phyloP scores from a whole-genome alignment of 345 rosid species.

The Cardamine chenopodiifolia region DNA sequence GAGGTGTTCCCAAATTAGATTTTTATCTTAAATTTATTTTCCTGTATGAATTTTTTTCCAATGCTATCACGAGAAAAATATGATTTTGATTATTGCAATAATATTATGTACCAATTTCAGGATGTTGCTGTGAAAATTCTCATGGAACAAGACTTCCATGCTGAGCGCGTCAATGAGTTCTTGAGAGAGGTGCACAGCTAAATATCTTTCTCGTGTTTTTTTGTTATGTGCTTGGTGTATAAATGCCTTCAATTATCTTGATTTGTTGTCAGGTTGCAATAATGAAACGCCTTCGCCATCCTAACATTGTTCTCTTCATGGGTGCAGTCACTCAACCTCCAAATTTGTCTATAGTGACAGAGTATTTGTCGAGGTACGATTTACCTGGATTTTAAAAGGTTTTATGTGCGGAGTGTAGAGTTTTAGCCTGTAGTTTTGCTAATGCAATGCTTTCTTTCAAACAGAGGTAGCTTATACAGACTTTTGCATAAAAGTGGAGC shows the following conservation, averaged over 20 bases:
- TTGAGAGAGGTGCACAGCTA: constrained; percentile 76
- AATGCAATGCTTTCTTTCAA: constrained; percentile 37
- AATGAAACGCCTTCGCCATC: constrained; percentile 98
- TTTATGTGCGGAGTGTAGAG: neutral
- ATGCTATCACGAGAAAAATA: neutral
- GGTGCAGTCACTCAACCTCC: constrained; percentile 99
- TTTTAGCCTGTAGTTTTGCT: constrained; percentile 3
- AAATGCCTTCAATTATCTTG: constrained; percentile 33
- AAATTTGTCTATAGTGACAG: constrained; percentile 95
- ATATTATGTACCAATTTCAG: constrained; percentile 47
- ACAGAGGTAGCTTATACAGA: constrained; percentile 96
- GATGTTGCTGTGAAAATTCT: constrained; percentile 99
- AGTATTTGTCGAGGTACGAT: constrained; percentile 87
- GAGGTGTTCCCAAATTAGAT: neutral
- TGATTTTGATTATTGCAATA: constrained; percentile 7
- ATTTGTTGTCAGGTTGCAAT: constrained; percentile 73
- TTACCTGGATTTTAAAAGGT: constrained; percentile 13
- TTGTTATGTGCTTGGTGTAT: constrained; percentile 1
- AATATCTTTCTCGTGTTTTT: constrained; percentile 6
- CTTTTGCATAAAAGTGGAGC: constrained; percentile 91
- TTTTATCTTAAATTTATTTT: neutral
- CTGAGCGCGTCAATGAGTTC: constrained; percentile 86
- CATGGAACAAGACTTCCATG: constrained; percentile 97
- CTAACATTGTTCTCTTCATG: constrained; percentile 99
- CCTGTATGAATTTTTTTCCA: constrained; percentile 6